Evolutionary conservation across 306 rosid species (phyloP), one percentile per base, ranked within the genome.

Genomic region (Dryas octopetala): DNA sequence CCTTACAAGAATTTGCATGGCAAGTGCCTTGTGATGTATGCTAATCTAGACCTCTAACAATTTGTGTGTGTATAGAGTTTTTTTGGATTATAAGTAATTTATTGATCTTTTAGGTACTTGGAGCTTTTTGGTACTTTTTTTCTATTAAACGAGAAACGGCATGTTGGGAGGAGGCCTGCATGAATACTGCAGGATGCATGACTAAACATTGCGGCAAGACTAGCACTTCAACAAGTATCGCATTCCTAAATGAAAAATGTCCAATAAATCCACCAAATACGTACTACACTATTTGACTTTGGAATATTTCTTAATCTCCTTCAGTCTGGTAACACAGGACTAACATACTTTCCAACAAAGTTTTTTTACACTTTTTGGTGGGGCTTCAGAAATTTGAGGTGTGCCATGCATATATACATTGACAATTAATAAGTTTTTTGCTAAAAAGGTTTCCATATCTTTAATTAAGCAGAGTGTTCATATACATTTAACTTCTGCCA

Each of bases 311-410:
- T 57, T 41, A 51, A 19, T 28, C 32, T 28, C 32, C 47, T 74
- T 23, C 45, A 84, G 4, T 70, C 83, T 51, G 83, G 81, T n/a
- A 38, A n/a, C 0, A 71, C 76, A 5, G 62, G 57, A 10, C 52
- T 76, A 0, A 9, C 23, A 19, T 9, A 78, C 46, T 47, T 81
- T 70, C 81, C 70, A 1, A 67, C 14, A 43, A 81, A 81, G 73
- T 26, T 80, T 62, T 40, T 77, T n/a, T 66, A 74, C 9, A 44
- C 75, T 64, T 65, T 76, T 23, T 80, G 78, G 83, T 84, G 85
- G 88, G 85, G 83, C 3, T n/a, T 81, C 5, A 48, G 68, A 61
- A 77, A 80, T 74, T 61, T 84, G 9, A 84, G 87, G 87, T 83
- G 12, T 53, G 75, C 4, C 19, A 28, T 28, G 32, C 32, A 28